Evolutionary conservation across 306 rosid genomes (phyloP), one percentile per base, ranked within the genome.

Genomic region (Spatholobus suberectus): DNA sequence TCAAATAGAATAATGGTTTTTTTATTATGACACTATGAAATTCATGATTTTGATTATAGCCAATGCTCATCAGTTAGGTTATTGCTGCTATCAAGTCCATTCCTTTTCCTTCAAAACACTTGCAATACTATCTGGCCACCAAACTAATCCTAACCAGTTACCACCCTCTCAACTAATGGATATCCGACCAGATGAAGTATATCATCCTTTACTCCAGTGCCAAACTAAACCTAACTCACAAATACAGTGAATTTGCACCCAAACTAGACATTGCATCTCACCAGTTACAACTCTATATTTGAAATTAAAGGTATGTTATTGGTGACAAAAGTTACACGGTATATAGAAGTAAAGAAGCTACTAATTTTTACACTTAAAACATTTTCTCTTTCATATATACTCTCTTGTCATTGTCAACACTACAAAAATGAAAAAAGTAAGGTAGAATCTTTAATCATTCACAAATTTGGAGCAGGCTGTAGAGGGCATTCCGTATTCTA

Each of bases 371-470:
- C 82, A 79, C 46, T 41, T 21, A 1, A 78, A 73, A 73, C 44
- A 80, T 35, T 58, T 34, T 21, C 51, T 44, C 71, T 84, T 84
- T 75, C 18, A 70, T 74, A 84, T 71, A 85, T 76, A 75, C 40
- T 79, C 68, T 79, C 63, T 70, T 85, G 83, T 49, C 71, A 59
- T 66, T 69, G 65, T 75, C 63, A 76, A 85, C 79, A 76, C 66
- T 75, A 67, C 23, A 80, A 70, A 76, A 70, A 47, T 73, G 32
- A 58, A 55, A 29, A 41, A 66, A 62, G 79, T 71, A 72, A 79
- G 62, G 61, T 55, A 75, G 72, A 58, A 70, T 57, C 49, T 58
- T 81, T 14, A 79, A 44, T 68, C 87, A 85, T 80, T 74, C 70
- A 69, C 75, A 80, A 59, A 85, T 85, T 5, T 52, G 75, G 12